These are phyloP conservation scores for Xylaria grammica DNA, from an alignment of 495 filamentous ascomycete genomes.

Conservation along the genomic window DNA sequence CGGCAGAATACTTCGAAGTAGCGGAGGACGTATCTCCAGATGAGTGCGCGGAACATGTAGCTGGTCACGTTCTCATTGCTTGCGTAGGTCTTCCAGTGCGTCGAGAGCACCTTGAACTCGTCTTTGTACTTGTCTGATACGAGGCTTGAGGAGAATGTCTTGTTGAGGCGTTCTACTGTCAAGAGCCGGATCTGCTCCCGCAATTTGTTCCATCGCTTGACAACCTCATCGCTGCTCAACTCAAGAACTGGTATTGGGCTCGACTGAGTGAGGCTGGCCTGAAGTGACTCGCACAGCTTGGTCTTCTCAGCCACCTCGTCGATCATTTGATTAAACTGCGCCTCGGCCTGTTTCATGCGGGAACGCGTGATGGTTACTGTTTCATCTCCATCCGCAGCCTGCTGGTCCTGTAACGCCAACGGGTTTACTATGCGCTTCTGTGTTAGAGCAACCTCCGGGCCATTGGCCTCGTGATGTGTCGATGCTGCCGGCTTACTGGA, in stretches of 20 bases:
- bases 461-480: not conserved
- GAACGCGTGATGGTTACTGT: constrained; percentile 25
- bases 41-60: constrained; percentile 35
- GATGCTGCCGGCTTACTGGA: not conserved
- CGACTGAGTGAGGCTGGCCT: constrained; percentile 18
- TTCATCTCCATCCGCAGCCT: constrained; percentile 16
- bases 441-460: constrained; percentile 5
- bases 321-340: constrained; percentile 19
- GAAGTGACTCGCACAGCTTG: constrained; percentile 24
- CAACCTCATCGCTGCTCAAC: constrained; percentile 24
- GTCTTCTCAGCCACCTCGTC: constrained; percentile 28
- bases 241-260: not conserved
- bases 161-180: constrained; percentile 25
- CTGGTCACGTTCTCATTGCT: constrained; percentile 22
- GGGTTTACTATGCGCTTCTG: not conserved
- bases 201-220: constrained; percentile 27
- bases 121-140: constrained; percentile 21
- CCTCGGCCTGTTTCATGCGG: constrained; percentile 25
- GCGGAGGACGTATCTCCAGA: constrained; percentile 35
- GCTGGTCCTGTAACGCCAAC: not conserved
- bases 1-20: constrained; percentile 29
- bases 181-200: constrained; percentile 25
- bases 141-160: constrained; percentile 14
- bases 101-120: constrained; percentile 31
- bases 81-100: constrained; percentile 33